Base-by-base conservation (phyloP, 495 filamentous ascomycete species). In the Chaetomidium leptoderma region DNA sequence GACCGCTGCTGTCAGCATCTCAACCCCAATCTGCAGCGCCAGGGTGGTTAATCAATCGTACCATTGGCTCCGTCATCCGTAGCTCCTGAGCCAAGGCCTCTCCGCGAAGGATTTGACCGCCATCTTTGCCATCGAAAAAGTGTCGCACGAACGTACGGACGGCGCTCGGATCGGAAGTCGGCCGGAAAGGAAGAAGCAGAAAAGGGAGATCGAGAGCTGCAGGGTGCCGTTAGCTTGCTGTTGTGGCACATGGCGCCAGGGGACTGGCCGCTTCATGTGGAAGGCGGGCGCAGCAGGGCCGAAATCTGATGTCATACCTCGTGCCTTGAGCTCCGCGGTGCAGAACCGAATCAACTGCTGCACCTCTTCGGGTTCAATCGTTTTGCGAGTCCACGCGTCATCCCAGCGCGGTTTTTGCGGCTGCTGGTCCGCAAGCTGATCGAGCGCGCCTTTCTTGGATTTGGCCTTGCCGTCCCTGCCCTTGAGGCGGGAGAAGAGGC, bases 181-280 rank as follows among this genome's bases (percentile, higher is more conserved):
- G 93, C 60, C 93, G 86, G 73, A 96, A 98, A 8, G 93, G 95
- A n/a, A 98, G 82, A 19, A 98, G 85, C 47, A 97, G 77, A 71
- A 98, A 96, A 1, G 93, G 93, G 55, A 89, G 86, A 68, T 93
- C 87, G 62, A 97, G 84, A 61, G 85, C 91, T 93, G 60, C 40
- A 67, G 55, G 63, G 17, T 58, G 32, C 57, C 60, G 60, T 81
- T 70, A 78, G 74, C 64, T 47, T 47, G 59, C 29, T 17, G 47
- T 21, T 55, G 59, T 63, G 40, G 51, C 58, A 67, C 66, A 57
- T 46, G 23, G 30, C 29, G 54, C 35, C 45, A n/a, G 33, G 32
- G 48, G 24, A 37, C 35, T n/a, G 21, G 55, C 30, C 54, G 49
- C 42, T 50, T 27, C 19, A 26, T 37, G 50, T 42, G 42, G 36